Evolutionary conservation across 1,139 yeast species (phyloP), one percentile per base, ranked within the genome.

Genomic region (Diutina catenulata): DNA sequence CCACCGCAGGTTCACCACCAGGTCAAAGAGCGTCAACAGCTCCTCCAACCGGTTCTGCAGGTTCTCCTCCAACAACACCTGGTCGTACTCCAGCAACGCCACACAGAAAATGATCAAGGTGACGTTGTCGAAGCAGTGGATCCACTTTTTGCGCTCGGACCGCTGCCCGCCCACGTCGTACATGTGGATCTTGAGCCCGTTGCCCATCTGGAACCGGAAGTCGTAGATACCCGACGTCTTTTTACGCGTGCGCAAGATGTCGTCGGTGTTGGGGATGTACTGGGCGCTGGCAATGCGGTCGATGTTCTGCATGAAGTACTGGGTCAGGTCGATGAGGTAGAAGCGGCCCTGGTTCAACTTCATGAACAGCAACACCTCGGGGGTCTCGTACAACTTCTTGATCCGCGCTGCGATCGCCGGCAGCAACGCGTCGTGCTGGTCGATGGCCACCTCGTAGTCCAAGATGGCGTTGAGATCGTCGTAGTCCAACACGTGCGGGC

Each of bases 151-250:
- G 39, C 96, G 75, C 60, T 87, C 96, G 2, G 91, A 78, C 49
- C 96, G 65, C 59, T 87, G 96, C 2, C 96, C 96, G 44, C 96
- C 96, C 37, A 87, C 95, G 56, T 87, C 96, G 53, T 71, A 86
- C 70, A 87, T 76, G 56, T 84, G 94, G 41, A 86, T 72, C 50
- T 77, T 77, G 40, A 84, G 62, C 4, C 73, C 69, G 25, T 21
- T 24, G 29, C 84, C 88, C 77, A 86, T 74, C 46, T 79, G 78
- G 50, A 87, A 83, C 41, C 70, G 68, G 44, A 84, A 78, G 52
- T 86, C 95, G 51, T 79, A 84, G 36, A 87, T 84, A 60, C 97
- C 96, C 1, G 94, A 81, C 0, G 97, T 87, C 60, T 84, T 87
- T 53, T 84, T 83, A 61, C 97, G 77, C 9, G 95, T 86, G 46